These are phyloP conservation scores for Ophiostoma pallidulum DNA, from an alignment of 2,329 filamentous ascomycete species.

Conservation along the genomic window DNA sequence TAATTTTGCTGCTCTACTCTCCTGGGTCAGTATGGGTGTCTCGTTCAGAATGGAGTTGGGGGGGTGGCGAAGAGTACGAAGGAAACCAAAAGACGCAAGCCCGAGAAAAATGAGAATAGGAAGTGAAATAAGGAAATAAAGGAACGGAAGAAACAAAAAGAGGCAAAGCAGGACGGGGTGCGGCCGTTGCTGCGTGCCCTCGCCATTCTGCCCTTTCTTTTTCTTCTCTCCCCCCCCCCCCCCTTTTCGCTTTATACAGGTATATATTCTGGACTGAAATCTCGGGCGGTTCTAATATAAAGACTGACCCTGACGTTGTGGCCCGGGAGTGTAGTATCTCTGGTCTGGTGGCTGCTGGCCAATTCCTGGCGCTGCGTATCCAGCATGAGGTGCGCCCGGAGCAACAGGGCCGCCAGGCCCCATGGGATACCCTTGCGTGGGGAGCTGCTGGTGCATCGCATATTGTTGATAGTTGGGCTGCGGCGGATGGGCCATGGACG, in stretches of 20 bases:
- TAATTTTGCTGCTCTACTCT: conserved; percentile 34
- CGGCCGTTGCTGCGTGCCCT: not conserved
- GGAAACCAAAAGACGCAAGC: not conserved
- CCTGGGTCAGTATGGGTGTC: not conserved
- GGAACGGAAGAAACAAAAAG: not conserved
- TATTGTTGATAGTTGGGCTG: conserved; percentile 68
- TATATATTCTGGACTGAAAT: no score
- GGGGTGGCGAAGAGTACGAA: not conserved
- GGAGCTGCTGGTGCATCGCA: conserved; percentile 40
- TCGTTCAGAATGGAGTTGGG: no score
- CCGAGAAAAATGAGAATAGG: not conserved
- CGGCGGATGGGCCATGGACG: conserved; percentile 91
- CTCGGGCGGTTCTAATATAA: conserved; percentile 4
- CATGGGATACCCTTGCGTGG: conserved; percentile 37
- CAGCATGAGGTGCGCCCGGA: conserved; percentile 20
- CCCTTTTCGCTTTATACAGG: not conserved
- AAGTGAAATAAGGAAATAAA: not conserved
- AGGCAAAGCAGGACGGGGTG: not conserved
- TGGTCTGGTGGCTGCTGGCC: conserved; percentile 45
- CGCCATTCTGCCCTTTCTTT: not conserved
- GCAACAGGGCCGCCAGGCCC: conserved; percentile 23
- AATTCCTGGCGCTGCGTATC: conserved; percentile 32
- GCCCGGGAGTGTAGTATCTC: conserved; percentile 57
- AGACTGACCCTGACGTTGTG: conserved; percentile 25
- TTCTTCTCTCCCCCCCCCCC: not conserved